Base-by-base conservation (phyloP, 208 protist species). In the Naegleria gruberi region DNA sequence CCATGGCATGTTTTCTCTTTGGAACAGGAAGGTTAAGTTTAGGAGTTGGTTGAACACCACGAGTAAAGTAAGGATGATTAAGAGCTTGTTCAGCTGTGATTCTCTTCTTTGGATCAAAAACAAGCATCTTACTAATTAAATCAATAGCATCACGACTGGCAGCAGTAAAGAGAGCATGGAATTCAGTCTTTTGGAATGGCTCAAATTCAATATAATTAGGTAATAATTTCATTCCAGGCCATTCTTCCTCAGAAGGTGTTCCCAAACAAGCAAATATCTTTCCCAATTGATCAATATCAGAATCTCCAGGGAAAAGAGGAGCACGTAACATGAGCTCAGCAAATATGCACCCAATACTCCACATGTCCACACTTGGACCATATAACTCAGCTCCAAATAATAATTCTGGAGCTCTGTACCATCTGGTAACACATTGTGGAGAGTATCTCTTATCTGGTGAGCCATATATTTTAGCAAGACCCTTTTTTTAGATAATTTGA, bases 331-430 rank as follows among this genome's bases (percentile, higher is more conserved):
- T 74, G 0, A 96, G 30, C 82, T 97, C 95, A 0, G 92, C 96
- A 15, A 97, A 81, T 57, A 97, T 97, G 82, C 96, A 97, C 4
- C 95, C 95, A 12, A 97, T 81, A 4, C 92, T 94, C 96, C 96
- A 97, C 90, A 98, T 95, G 87, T 98, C 97, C 15, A 98, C 94
- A 74, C 94, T 81, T 45, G 95, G 94, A 5, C 96, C 95, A 91
- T 98, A 98, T 45, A 96, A 90, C 40, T 94, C 94, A 19, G 93
- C 93, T 73, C 97, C 96, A 37, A 98, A 94, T 87, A 98, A 92
- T 74, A 98, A 95, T 77, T 98, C 97, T 44, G 97, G 97, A 34
- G 96, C 91, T 45, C 96, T 95, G 90, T 98, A 98, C 97, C 97
- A 98, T 87, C 97, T 90, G 55, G 97, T 98, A 26, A 97, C 96